Evolutionary conservation across 495 filamentous ascomycete genomes (phyloP), one percentile per base, ranked within the genome.

Genomic region (Aspergillus ostianus): DNA sequence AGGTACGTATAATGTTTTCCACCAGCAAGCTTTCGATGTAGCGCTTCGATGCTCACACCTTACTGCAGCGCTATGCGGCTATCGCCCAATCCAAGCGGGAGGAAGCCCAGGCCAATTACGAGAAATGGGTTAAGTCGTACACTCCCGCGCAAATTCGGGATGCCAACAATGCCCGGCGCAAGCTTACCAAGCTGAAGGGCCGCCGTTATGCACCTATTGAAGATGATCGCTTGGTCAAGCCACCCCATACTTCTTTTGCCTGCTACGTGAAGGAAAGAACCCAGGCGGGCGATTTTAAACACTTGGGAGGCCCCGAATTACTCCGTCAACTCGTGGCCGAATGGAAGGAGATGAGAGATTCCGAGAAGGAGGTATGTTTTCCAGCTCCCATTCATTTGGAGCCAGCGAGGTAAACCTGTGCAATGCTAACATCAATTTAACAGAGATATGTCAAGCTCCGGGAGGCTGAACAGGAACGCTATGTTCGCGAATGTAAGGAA

Each of bases 161-260:
- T 2, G 90, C 90, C 57, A 93, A 91, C 70, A 50, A 6, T 0
- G 90, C 90, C 19, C 87, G 91, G 46, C 54, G 18, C 0, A 15
- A 18, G 2, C 78, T 93, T 12, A 71, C 67, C 3, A 70, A 69
- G 27, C 52, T 73, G 5, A 52, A 19, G 8, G 56, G 53, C 9
- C 70, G 63, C 12, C 57, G 54, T 17, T 55, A 47, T 64, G 5
- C 1, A 3, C 47, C 20, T 3, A 62, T 91, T 59, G 60, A 67
- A 0, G 90, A 93, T 66, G 78, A 84, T 10, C 82, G 90, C 15
- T 60, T 73, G 23, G 84, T 87, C 51, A 87, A 85, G 65, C 41
- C 58, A 1, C 73, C 79, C 10, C 0, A 17, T 0, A 67, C 41
- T 6, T 6, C 76, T 6, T 92, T 65, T 64, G 19, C 58, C 0